Evolutionary conservation across 495 filamentous ascomycete species (phyloP).

Genomic region (Hypoxylon subgilvum): DNA sequence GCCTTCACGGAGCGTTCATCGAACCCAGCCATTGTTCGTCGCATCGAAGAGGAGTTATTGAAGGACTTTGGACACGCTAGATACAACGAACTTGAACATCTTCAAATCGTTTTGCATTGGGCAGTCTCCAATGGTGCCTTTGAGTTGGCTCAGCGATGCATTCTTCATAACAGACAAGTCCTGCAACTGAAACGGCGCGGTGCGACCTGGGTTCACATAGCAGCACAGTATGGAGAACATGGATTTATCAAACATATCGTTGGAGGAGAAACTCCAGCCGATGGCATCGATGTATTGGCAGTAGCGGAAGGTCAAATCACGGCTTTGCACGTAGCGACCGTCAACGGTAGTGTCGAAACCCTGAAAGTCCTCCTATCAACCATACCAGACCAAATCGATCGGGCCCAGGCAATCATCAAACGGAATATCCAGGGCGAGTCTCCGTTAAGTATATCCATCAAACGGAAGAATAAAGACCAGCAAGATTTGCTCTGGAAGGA

Average conservation of each 20-base stretch:
- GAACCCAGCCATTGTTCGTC: not conserved
- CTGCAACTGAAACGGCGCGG: not conserved
- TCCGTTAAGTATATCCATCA: slow-evolving; percentile 15
- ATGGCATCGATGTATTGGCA: slow-evolving; percentile 1
- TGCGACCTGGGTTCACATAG: slow-evolving; percentile 16
- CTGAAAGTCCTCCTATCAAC: not conserved
- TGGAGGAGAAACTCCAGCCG: too few species aligned
- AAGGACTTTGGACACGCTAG: not conserved
- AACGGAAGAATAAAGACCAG: not conserved
- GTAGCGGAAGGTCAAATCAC: slow-evolving; percentile 1
- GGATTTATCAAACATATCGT: not conserved
- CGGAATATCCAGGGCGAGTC: slow-evolving; percentile 4
- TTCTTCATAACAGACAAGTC: not conserved
- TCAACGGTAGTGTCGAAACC: not conserved
- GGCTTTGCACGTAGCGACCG: slow-evolving; percentile 3
- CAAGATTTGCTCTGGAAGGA: not conserved
- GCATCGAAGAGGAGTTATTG: not conserved
- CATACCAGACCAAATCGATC: slow-evolving; percentile 1
- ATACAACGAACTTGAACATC: not conserved
- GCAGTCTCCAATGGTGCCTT: slow-evolving; percentile 7
- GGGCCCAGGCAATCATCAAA: slow-evolving; percentile 1
- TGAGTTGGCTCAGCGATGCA: not conserved
- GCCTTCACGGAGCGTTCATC: slow-evolving; percentile 1
- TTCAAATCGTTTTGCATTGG: slow-evolving; percentile 4
- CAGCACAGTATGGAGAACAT: slow-evolving; percentile 9